Conservation (phyloP, 2,329 filamentous ascomycete species). For the Alternaria postmessia region DNA sequence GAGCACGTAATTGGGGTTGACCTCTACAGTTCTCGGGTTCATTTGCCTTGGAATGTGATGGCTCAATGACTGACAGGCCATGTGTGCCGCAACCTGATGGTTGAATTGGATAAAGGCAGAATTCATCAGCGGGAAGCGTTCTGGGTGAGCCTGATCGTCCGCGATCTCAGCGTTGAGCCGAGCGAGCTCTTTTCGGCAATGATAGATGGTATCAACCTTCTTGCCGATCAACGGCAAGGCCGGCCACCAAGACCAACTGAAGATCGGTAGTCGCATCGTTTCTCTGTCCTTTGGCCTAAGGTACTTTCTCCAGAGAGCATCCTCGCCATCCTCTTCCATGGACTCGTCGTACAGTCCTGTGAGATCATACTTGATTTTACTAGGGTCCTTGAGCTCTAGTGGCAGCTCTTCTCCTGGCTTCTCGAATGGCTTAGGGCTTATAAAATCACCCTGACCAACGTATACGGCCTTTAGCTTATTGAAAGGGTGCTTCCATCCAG, state of each 20-base stretch:
- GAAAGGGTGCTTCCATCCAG: constrained; percentile 28
- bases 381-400: constrained; percentile 34
- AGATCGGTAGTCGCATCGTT: constrained; percentile 76
- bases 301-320: constrained; percentile 80
- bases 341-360: constrained; percentile 42
- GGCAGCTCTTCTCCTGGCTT: constrained; percentile 51
- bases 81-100: constrained; percentile 94
- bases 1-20: constrained; percentile 88
- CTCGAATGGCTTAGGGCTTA: constrained; percentile 56
- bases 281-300: constrained; percentile 82
- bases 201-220: constrained; percentile 95
- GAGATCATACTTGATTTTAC: constrained; percentile 43
- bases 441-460: constrained; percentile 40
- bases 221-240: constrained; percentile 80
- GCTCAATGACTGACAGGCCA: constrained; percentile 92
- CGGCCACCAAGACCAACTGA: constrained; percentile 71
- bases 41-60: constrained; percentile 94
- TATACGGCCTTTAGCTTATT: constrained; percentile 37
- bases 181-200: constrained; percentile 86
- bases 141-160: constrained; percentile 82
- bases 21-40: constrained; percentile 90
- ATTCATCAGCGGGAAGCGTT: constrained; percentile 90
- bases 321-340: constrained; percentile 42
- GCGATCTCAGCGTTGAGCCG: constrained; percentile 92
- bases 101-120: constrained; percentile 99